Conservation (phyloP, 2,329 filamentous ascomycete genomes). For the Penicillium digitatum region DNA sequence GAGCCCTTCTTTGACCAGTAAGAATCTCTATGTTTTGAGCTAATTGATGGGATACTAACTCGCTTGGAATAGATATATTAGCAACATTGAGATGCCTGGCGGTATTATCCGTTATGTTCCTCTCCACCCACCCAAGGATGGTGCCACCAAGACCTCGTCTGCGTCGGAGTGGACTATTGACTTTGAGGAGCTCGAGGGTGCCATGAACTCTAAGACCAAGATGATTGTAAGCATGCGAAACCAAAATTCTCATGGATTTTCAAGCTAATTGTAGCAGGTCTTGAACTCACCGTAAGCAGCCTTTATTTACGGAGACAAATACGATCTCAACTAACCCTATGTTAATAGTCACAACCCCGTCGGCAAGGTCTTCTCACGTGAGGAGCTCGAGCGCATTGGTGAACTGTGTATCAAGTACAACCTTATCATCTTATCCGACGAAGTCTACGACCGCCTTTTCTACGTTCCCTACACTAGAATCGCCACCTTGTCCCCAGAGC, state of each 20-base stretch:
- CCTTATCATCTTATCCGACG: slow-evolving; percentile 87
- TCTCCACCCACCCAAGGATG: slow-evolving; percentile 80
- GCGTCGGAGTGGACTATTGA: slow-evolving; percentile 86
- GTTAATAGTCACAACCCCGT: slow-evolving; percentile 73
- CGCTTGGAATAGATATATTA: slow-evolving; percentile 64
- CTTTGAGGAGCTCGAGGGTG: slow-evolving; percentile 73
- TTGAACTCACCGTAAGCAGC: slow-evolving; percentile 49
- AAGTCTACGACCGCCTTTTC: slow-evolving; percentile 92
- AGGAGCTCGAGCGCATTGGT: slow-evolving; percentile 79
- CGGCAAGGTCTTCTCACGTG: slow-evolving; percentile 85
- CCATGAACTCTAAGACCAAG: slow-evolving; percentile 81
- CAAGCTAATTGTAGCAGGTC: slow-evolving; percentile 32
- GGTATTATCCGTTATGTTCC: slow-evolving; percentile 94
- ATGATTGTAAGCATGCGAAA: slow-evolving; percentile 75
- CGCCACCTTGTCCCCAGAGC: slow-evolving; percentile 82
- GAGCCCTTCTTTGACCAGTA: slow-evolving; percentile 98
- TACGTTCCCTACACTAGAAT: slow-evolving; percentile 94
- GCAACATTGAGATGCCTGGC: slow-evolving; percentile 97
- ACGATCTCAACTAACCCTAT: slow-evolving; percentile 9
- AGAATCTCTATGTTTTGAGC: slow-evolving; percentile 19
- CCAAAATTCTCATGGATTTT: slow-evolving; percentile 24
- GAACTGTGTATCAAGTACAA: slow-evolving; percentile 88
- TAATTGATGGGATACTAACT: background rate
- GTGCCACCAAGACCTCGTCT: slow-evolving; percentile 72
- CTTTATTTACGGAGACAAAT: background rate